Evolutionary conservation across 768 basidiomycete genomes (phyloP).

Genomic region (Grammothele lineata): DNA sequence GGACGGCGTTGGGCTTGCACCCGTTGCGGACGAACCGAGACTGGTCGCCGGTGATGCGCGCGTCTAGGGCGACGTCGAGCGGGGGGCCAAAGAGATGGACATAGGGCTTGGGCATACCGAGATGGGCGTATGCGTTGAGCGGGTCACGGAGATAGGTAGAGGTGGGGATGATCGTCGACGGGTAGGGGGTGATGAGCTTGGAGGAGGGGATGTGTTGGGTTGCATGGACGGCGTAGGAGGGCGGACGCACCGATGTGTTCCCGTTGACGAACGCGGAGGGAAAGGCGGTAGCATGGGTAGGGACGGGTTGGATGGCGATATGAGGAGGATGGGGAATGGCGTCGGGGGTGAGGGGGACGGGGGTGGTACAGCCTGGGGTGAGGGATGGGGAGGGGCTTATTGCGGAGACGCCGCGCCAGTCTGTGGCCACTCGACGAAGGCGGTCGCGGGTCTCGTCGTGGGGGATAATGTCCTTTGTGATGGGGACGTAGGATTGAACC

Average conservation of each 20-base stretch:
- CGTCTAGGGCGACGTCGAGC: constrained; percentile 74
- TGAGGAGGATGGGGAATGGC: constrained; percentile 20
- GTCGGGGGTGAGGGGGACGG: constrained; percentile 31
- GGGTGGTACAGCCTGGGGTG: constrained; percentile 28
- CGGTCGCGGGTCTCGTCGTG: constrained; percentile 39
- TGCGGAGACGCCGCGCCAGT: constrained; percentile 69
- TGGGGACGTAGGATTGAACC: constrained; percentile 42
- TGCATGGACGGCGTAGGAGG: constrained; percentile 63
- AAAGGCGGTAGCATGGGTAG: constrained; percentile 27
- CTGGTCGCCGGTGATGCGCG: constrained; percentile 63
- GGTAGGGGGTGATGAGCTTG: constrained; percentile 58
- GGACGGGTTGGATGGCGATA: constrained; percentile 29
- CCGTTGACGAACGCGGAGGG: constrained; percentile 28
- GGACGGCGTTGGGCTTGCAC: constrained; percentile 47
- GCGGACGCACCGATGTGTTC: constrained; percentile 45
- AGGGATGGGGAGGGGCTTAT: constrained; percentile 28
- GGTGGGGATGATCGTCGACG: constrained; percentile 60
- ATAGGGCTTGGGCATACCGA: constrained; percentile 79
- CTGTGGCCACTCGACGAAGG: constrained; percentile 53
- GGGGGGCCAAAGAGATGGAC: constrained; percentile 79
- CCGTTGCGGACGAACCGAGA: constrained; percentile 60
- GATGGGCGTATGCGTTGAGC: constrained; percentile 80
- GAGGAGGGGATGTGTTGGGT: constrained; percentile 50
- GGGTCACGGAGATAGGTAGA: constrained; percentile 72
- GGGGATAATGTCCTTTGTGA: constrained; percentile 43